These are phyloP conservation scores for Fusarium compactum DNA, from an alignment of 2,329 filamentous ascomycete species.

Conservation along the genomic window DNA sequence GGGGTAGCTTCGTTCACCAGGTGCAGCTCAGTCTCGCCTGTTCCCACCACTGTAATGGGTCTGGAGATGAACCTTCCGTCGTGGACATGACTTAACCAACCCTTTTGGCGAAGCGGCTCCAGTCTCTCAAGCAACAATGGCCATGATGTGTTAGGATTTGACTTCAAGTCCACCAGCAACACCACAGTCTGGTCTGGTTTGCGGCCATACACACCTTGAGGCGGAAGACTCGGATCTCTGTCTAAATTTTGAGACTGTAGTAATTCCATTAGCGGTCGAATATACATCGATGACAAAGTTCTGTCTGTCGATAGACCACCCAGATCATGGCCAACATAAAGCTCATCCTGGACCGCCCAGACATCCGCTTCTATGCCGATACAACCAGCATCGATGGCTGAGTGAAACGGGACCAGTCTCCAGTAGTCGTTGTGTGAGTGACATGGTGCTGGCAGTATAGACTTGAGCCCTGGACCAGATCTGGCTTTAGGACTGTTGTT, in stretches of 20 bases:
- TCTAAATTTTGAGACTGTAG: conserved; percentile 61
- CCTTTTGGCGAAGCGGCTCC: conserved; percentile 67
- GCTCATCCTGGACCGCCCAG: conserved; percentile 66
- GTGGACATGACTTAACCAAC: conserved; percentile 68
- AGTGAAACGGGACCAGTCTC: conserved; percentile 71
- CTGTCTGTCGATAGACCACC: conserved; percentile 65
- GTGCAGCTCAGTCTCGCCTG: conserved; percentile 59
- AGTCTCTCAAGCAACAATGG: conserved; percentile 54
- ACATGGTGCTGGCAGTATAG: conserved; percentile 63
- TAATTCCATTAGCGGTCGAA: conserved; percentile 71
- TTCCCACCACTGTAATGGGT: conserved; percentile 76
- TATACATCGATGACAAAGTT: conserved; percentile 72
- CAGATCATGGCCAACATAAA: conserved; percentile 74
- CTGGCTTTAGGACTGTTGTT: not conserved
- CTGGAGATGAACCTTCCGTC: conserved; percentile 63
- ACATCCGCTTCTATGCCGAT: conserved; percentile 77
- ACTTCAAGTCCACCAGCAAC: conserved; percentile 79
- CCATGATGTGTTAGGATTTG: conserved; percentile 46
- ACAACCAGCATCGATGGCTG: conserved; percentile 70
- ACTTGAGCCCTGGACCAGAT: not conserved
- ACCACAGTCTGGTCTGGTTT: conserved; percentile 66
- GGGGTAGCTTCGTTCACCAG: conserved; percentile 38
- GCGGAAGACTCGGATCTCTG: conserved; percentile 15
- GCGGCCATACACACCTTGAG: conserved; percentile 68
- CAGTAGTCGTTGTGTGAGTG: conserved; percentile 81